A percentile compares a stretch with the other conserved stretches of the same genome.
Conservation (phyloP, 371 early-diverging fungal genomes). For the Haplosporangium sp. region DNA sequence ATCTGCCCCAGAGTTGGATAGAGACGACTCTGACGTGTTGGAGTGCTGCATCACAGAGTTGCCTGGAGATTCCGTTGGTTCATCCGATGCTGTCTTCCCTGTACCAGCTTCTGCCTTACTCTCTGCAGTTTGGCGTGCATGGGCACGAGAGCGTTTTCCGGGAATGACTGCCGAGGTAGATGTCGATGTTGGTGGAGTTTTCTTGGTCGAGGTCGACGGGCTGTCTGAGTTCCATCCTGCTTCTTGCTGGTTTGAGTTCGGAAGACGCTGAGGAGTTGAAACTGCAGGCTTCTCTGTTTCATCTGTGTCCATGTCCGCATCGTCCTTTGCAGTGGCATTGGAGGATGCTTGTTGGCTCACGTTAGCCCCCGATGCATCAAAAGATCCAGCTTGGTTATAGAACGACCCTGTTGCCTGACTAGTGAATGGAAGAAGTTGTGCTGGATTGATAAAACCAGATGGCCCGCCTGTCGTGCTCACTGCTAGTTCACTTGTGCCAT, state of each 20-base stretch:
- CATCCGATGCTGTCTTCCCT: constrained; percentile 17
- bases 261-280: constrained; percentile 10
- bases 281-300: constrained; percentile 25
- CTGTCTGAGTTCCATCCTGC: constrained; percentile 26
- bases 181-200: constrained; percentile 38
- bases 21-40: constrained; percentile 33
- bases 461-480: constrained; percentile 13
- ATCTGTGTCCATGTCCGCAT: constrained; percentile 49
- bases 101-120: constrained; percentile 26
- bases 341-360: constrained; percentile 13
- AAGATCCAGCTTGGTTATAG: constrained; percentile 29
- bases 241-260: constrained; percentile 16
- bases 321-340: constrained; percentile 26
- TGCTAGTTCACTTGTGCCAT: constrained; percentile 14
- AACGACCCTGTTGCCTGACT: constrained; percentile 49
- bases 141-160: constrained; percentile 48
- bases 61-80: constrained; percentile 8
- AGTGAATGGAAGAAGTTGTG: constrained; percentile 53
- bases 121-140: constrained; percentile 37
- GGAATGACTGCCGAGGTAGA: constrained; percentile 40
- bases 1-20: constrained; percentile 25
- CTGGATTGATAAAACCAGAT: constrained; percentile 55
- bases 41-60: constrained; percentile 28
- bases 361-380: constrained; percentile 17
- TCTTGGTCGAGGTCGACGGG: constrained; percentile 26